Evolutionary conservation across 2,329 filamentous ascomycete species (phyloP).

Genomic region (Neopestalotiopsis sp.): DNA sequence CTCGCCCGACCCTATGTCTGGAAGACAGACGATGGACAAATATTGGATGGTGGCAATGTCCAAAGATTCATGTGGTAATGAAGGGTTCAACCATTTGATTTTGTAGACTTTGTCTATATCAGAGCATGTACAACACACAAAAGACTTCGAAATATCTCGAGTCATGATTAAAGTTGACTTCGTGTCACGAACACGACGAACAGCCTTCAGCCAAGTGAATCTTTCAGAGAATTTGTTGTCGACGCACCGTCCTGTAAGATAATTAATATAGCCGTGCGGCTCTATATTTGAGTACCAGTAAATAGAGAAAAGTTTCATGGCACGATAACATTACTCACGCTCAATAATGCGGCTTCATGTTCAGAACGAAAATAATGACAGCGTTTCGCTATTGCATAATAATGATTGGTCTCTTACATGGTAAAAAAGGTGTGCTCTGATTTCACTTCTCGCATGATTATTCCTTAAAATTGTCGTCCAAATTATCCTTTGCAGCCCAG

Average conservation of each 20-base stretch:
- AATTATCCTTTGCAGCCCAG: neutral
- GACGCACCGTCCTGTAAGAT: neutral
- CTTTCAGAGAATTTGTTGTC: neutral
- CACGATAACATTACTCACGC: neutral
- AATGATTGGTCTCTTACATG: too few species aligned
- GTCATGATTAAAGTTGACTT: neutral
- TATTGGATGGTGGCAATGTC: conserved; percentile 60
- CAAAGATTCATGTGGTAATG: conserved; percentile 85
- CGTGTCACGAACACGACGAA: neutral
- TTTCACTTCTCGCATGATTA: too few species aligned
- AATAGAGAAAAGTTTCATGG: neutral
- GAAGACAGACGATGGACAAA: conserved; percentile 55
- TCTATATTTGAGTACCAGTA: neutral
- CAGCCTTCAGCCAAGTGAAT: neutral
- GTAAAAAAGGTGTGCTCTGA: too few species aligned
- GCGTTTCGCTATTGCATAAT: too few species aligned
- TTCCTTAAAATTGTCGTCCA: too few species aligned
- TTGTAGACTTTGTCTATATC: neutral
- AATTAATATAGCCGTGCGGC: neutral
- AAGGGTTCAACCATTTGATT: neutral
- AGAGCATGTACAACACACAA: neutral
- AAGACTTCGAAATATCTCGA: neutral
- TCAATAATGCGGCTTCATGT: too few species aligned
- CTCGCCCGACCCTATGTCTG: conserved; percentile 72
- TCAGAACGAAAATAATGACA: too few species aligned